Evolutionary conservation across 805 yeast species (phyloP), one percentile per base, ranked within the genome.

Genomic region (Starmera amethionina): DNA sequence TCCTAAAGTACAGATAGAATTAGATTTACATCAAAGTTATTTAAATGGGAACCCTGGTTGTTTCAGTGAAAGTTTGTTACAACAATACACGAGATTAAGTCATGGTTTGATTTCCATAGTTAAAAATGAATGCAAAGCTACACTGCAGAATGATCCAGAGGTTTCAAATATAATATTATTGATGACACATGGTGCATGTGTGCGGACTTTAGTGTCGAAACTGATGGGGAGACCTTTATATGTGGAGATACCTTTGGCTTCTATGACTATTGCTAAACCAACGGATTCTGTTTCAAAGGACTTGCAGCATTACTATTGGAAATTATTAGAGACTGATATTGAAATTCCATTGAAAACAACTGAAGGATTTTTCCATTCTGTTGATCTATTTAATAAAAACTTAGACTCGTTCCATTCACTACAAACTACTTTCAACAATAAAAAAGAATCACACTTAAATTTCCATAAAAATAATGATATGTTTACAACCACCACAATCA

Each of bases 181-280:
- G 13, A 54, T 68, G 44, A 56, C 71, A 5, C 73, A 68, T 42
- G 73, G 73, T 8, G 71, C 73, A 1, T 62, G 67, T 36, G 65
- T 66, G 11, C 58, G 70, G 15, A 54, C 65, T 18, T 44, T 68
- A 6, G 45, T 68, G 13, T 68, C 68, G 34, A 49, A 67, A 30
- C 38, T 68, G 4, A 39, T 64, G 35, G 60, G 62, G 13, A 59
- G 60, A 41, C 59, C 70, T 1, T 42, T 68, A 12, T 65, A 58
- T 48, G 59, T 53, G 40, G 72, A 68, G 42, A 58, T 68, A 10
- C 73, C 73, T 6, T 42, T 66, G 32, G 54, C 54, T n/a, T 55
- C 59, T 4, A 45, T 50, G n/a, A 44, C 58, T 3, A 44, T 55
- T 8, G 46, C 43, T 4, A 48, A 52, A 39, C 57, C 57, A 4